Conservation (phyloP, 2,329 filamentous ascomycete species). For the Blumeria graminis region DNA sequence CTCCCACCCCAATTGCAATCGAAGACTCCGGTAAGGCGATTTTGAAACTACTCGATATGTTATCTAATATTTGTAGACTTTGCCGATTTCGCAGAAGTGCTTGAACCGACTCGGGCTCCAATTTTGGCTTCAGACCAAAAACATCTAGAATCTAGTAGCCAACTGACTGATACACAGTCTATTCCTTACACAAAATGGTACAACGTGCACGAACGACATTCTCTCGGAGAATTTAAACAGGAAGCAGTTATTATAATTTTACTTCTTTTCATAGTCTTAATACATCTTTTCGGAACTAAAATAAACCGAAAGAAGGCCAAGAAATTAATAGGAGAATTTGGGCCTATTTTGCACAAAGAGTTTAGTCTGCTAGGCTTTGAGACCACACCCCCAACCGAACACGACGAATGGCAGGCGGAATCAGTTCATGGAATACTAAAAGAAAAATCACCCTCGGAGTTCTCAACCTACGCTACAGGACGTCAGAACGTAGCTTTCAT, state of each 20-base stretch:
- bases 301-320: slow-evolving; percentile 60
- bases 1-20: slow-evolving; percentile 23
- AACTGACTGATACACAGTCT: slow-evolving; percentile 21
- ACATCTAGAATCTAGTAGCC: too few species aligned
- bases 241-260: slow-evolving; percentile 64
- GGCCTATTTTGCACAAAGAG: slow-evolving; percentile 48
- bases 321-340: slow-evolving; percentile 56
- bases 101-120: slow-evolving; percentile 35
- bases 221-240: slow-evolving; percentile 59
- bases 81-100: slow-evolving; percentile 69
- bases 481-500: slow-evolving; percentile 81
- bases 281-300: slow-evolving; percentile 62
- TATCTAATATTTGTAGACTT: slow-evolving; percentile 39
- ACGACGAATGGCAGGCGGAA: slow-evolving; percentile 9
- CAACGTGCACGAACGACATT: slow-evolving; percentile 78
- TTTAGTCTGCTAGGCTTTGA: slow-evolving; percentile 73
- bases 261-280: slow-evolving; percentile 46
- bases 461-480: slow-evolving; percentile 66
- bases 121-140: slow-evolving; percentile 9
- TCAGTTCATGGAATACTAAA: slow-evolving; percentile 38
- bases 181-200: slow-evolving; percentile 86
- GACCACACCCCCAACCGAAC: slow-evolving; percentile 20
- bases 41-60: neutral
- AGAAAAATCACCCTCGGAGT: slow-evolving; percentile 77
- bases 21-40: slow-evolving; percentile 37